Evolutionary conservation across 768 basidiomycete genomes (phyloP).

Genomic region (Calocybe indica): DNA sequence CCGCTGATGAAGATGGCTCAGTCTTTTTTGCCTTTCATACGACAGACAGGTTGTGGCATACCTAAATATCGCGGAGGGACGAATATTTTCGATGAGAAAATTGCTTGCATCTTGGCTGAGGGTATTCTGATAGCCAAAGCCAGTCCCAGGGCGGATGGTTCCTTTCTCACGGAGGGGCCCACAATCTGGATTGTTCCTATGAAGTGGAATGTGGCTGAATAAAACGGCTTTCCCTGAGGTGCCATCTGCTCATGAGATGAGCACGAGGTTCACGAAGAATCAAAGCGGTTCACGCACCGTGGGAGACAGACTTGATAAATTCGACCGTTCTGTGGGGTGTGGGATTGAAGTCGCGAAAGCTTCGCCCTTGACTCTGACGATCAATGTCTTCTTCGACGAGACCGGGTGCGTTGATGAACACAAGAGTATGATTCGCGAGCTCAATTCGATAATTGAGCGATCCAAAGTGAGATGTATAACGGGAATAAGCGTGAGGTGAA

Average conservation of each 20-base stretch:
- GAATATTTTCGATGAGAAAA: constrained; percentile 59
- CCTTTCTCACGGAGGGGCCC: constrained; percentile 76
- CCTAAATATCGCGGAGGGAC: constrained; percentile 75
- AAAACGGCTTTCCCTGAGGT: constrained; percentile 45
- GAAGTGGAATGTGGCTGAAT: constrained; percentile 87
- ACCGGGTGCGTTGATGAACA: constrained; percentile 69
- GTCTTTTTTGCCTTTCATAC: constrained; percentile 4
- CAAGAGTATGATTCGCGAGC: constrained; percentile 65
- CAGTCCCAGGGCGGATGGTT: constrained; percentile 65
- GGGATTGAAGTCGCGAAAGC: constrained; percentile 42
- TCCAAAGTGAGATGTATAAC: constrained; percentile 77
- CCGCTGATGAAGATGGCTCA: constrained; percentile 42
- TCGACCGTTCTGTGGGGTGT: constrained; percentile 46
- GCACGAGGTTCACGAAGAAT: background rate
- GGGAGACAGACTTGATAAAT: constrained; percentile 39
- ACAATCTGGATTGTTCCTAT: constrained; percentile 64
- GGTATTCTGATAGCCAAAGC: constrained; percentile 81
- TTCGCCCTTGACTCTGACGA: constrained; percentile 33
- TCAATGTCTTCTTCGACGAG: constrained; percentile 69
- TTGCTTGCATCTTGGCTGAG: constrained; percentile 60
- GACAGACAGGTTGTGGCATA: constrained; percentile 20
- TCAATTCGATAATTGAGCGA: constrained; percentile 56
- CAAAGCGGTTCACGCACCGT: constrained; percentile 19
- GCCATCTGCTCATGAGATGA: background rate
- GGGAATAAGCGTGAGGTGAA: constrained; percentile 38